Evolutionary conservation across 805 yeast species (phyloP).

Genomic region (Millerago galiae): DNA sequence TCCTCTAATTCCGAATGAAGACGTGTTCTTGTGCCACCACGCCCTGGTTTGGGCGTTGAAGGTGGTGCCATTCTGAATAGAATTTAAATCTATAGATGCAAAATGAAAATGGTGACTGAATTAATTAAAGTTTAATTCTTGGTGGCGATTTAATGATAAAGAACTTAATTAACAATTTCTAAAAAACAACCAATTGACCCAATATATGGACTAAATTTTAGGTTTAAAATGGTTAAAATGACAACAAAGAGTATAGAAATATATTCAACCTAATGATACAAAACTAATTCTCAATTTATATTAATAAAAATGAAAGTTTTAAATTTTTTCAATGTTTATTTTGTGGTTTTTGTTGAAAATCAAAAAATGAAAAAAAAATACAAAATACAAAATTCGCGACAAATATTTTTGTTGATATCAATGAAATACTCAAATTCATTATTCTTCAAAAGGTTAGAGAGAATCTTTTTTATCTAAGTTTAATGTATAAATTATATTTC

Average conservation of each 20-base stretch:
- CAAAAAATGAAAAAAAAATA: no score
- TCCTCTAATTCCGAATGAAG: slow-evolving; percentile 1
- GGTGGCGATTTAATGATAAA: neutral
- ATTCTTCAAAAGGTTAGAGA: no score
- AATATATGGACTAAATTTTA: neutral
- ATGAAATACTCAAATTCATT: no score
- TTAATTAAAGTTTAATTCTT: no score
- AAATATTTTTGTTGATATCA: no score
- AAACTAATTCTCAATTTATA: neutral
- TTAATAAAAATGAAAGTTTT: neutral
- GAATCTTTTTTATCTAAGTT: no score
- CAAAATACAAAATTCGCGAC: no score
- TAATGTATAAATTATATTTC: neutral
- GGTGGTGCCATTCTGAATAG: neutral
- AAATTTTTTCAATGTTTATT: no score
- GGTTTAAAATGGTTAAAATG: neutral
- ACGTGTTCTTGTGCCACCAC: slow-evolving; percentile 4
- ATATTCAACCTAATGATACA: neutral
- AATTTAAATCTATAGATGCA: neutral
- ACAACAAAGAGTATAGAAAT: neutral
- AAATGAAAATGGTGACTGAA: neutral
- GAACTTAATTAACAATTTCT: no score
- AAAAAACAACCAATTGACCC: neutral
- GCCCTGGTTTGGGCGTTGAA: slow-evolving; percentile 4
- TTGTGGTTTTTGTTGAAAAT: no score